These are phyloP conservation scores for Trametopsis cervina DNA, from an alignment of 768 basidiomycete species.

Conservation along the genomic window DNA sequence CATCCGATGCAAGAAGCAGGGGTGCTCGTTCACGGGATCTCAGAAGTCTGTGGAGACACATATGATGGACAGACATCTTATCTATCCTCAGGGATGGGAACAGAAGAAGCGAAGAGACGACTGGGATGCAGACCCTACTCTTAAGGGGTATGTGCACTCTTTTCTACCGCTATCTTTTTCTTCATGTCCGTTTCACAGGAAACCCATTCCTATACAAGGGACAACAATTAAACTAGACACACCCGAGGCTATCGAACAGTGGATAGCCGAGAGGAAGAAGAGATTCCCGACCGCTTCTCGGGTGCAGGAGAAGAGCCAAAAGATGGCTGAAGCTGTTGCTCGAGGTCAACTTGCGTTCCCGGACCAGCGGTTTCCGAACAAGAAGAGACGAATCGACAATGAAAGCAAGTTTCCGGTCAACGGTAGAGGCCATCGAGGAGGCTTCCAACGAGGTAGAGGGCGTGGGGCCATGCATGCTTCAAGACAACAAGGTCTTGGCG, in stretches of 20 bases:
- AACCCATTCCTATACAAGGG: conserved; percentile 69
- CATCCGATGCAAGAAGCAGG: conserved; percentile 49
- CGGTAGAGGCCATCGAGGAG: conserved; percentile 25
- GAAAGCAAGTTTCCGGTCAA: conserved; percentile 11
- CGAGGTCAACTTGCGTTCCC: conserved; percentile 63
- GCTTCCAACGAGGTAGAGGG: conserved; percentile 26
- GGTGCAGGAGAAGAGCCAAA: conserved; percentile 76
- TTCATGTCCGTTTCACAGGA: conserved; percentile 34
- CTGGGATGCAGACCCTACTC: conserved; percentile 79
- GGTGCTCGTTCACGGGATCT: conserved; percentile 67
- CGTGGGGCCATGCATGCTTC: conserved; percentile 2
- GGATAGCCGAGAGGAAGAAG: conserved; percentile 85
- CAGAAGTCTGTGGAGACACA: conserved; percentile 68
- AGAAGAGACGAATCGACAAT: conserved; percentile 37
- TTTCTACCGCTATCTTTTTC: background rate
- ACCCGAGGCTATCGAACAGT: conserved; percentile 73
- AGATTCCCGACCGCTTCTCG: conserved; percentile 71
- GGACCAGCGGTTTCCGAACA: conserved; percentile 33
- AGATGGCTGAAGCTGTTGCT: conserved; percentile 70
- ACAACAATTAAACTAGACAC: conserved; percentile 73
- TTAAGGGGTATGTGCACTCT: conserved; percentile 54
- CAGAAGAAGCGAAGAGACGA: conserved; percentile 45
- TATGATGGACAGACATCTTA: conserved; percentile 87
- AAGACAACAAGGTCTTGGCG: conserved; percentile 1
- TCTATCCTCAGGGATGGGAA: conserved; percentile 72